Evolutionary conservation across 1,284 basidiomycete species (phyloP), one percentile per base, ranked within the genome.

Genomic region (Pseudozyma hubeiensis): DNA sequence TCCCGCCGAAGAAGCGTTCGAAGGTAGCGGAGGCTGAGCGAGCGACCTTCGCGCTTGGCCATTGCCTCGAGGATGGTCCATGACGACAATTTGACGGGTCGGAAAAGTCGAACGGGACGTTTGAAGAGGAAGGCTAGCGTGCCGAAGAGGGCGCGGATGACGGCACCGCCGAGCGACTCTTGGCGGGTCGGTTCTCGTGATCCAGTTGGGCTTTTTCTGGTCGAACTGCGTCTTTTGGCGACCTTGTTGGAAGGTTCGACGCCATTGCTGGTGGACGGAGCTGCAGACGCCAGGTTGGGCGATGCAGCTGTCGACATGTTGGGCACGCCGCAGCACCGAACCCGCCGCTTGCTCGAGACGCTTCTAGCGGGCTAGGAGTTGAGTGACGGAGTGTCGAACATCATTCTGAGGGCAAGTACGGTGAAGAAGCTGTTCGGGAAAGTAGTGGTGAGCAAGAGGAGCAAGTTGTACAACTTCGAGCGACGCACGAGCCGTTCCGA

Each of bases 51-150:
- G 10, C 84, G 78, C 47, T 84, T 79, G 9, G 85, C 85, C 57
- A 85, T 79, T 1, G 84, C 75, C 41, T 86, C 84, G 2, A 86
- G 74, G 16, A 85, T 77, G 7, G 81, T 80, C 78, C 83, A 83
- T 5, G 84, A 83, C 16, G 78, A 79, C 10, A 83, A 73, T 55
- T 85, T 85, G 66, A 85, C 83, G 0, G 85, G 85, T 3, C 85
- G 65, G 47, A 85, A 85, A 13, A 85, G 76, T 1, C 85, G 69
- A 13, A 85, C 77, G 1, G 85, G 85, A 10, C 83, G 68, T 45
- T 85, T 82, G 75, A 86, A 86, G 50, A 86, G 70, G 70, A 86
- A 84, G 1, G 84, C 84, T 2, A 86, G 71, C 19, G 83, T 81
- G 29, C 84, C 83, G 7, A 84, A 65, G 2, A 85, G 46, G 0